Evolutionary conservation across 306 rosid species (phyloP).

Genomic region (Prunus mongolica): DNA sequence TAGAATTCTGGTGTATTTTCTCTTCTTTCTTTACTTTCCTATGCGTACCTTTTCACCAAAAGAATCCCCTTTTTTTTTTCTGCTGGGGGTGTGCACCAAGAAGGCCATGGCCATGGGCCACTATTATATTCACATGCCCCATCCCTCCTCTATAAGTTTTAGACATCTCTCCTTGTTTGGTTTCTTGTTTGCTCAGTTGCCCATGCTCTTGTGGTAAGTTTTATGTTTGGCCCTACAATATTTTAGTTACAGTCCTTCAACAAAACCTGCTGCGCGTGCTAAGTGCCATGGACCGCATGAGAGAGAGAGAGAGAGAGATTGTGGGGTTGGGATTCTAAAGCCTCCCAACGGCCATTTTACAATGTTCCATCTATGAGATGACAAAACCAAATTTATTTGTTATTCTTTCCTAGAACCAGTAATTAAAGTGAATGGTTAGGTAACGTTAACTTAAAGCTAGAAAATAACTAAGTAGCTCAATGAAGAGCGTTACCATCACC

Average conservation of each 20-base stretch:
- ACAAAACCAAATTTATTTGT: constrained; percentile 11
- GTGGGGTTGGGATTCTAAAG: background rate
- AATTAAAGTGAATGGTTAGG: background rate
- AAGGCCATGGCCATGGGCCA: background rate
- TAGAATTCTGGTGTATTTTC: constrained; percentile 21
- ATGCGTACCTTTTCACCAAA: constrained; percentile 27
- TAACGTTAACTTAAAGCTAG: background rate
- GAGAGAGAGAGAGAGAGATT: background rate
- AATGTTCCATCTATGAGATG: constrained; percentile 28
- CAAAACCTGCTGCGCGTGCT: constrained; percentile 30
- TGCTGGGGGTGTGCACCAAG: constrained; percentile 3
- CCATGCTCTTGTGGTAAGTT: constrained; percentile 7
- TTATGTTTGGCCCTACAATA: constrained; percentile 5
- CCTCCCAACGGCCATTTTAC: constrained; percentile 17
- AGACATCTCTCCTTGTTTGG: background rate
- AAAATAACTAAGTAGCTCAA: background rate
- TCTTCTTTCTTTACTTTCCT: constrained; percentile 15
- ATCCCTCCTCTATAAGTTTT: constrained; percentile 9
- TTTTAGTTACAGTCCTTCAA: background rate
- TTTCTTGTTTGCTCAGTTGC: background rate
- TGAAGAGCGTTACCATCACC: too few species aligned
- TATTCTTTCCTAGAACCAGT: background rate
- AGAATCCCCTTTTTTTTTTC: background rate
- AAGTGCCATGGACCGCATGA: constrained; percentile 17
- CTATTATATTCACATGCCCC: constrained; percentile 21